A percentile compares a stretch with the other conserved stretches of the same genome.
Evolutionary conservation across 2,329 filamentous ascomycete species (phyloP).

Genomic region (Dendrostoma leiphaemia): DNA sequence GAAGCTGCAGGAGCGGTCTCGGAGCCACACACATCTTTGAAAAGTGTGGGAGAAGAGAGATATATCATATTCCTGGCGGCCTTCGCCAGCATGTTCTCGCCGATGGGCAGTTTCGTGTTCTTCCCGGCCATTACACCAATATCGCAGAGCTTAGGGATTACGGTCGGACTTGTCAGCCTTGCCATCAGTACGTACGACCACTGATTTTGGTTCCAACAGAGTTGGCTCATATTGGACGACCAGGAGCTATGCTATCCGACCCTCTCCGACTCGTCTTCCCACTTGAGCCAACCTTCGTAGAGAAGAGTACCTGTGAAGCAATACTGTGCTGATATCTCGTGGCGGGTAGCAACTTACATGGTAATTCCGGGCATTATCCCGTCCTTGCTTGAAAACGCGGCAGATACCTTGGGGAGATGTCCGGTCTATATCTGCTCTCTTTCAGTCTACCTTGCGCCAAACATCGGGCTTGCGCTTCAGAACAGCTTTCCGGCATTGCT

Average conservation of each 20-base stretch:
- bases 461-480: conserved; percentile 35
- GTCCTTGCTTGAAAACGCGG: conserved; percentile 36
- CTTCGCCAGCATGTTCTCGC: conserved; percentile 23
- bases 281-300: too few relatives aligned
- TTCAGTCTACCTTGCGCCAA: conserved; percentile 33
- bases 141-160: conserved; percentile 17
- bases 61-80: conserved; percentile 22
- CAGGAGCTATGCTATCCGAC: too few relatives aligned
- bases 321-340: too few relatives aligned
- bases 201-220: too few relatives aligned
- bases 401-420: conserved; percentile 37
- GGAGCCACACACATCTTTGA: conserved; percentile 33
- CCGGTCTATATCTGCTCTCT: conserved; percentile 37
- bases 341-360: conserved; percentile 22
- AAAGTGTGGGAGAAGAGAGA: conserved; percentile 18
- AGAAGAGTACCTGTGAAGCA: too few relatives aligned
- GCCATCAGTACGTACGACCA: conserved; percentile 32
- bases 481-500: conserved; percentile 35
- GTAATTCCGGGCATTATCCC: conserved; percentile 43
- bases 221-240: too few relatives aligned
- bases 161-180: conserved; percentile 26
- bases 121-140: conserved; percentile 23
- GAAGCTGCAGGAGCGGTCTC: conserved; percentile 15
- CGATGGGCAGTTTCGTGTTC: conserved; percentile 23
- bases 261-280: too few relatives aligned